phyloP scores from a whole-genome alignment of 1,284 basidiomycete genomes.

The Boletus holoroseus region DNA sequence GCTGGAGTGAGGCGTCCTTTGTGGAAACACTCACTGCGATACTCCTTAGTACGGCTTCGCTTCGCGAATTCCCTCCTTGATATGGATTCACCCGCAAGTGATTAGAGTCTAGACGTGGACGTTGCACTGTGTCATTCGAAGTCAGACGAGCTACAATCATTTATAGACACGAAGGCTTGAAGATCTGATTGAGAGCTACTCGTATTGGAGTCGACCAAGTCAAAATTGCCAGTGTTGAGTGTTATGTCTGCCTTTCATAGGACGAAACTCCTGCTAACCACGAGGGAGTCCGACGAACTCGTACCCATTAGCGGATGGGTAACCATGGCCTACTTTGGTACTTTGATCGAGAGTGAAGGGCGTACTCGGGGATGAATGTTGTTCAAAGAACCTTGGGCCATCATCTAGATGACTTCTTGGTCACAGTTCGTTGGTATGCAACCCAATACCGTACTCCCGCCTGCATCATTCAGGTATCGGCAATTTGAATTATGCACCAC shows the following conservation, averaged over 20 bases:
- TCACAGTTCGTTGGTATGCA: neutral
- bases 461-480: neutral
- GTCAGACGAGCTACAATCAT: too few species aligned
- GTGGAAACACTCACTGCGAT: neutral
- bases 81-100: neutral
- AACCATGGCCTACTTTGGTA: too few species aligned
- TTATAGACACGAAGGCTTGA: neutral
- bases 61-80: neutral
- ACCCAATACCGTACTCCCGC: neutral
- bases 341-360: too few species aligned
- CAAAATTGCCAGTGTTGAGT: neutral
- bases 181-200: neutral
- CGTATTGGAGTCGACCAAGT: too few species aligned
- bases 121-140: too few species aligned
- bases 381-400: neutral
- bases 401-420: neutral
- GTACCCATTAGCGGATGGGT: too few species aligned
- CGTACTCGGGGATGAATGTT: neutral
- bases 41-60: neutral
- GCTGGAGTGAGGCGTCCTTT: neutral
- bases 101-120: neutral
- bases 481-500: neutral
- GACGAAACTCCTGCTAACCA: neutral
- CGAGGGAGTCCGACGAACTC: too few species aligned
- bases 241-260: neutral